Base-by-base conservation (phyloP, 768 basidiomycete species). In the Coprinellus micaceus region DNA sequence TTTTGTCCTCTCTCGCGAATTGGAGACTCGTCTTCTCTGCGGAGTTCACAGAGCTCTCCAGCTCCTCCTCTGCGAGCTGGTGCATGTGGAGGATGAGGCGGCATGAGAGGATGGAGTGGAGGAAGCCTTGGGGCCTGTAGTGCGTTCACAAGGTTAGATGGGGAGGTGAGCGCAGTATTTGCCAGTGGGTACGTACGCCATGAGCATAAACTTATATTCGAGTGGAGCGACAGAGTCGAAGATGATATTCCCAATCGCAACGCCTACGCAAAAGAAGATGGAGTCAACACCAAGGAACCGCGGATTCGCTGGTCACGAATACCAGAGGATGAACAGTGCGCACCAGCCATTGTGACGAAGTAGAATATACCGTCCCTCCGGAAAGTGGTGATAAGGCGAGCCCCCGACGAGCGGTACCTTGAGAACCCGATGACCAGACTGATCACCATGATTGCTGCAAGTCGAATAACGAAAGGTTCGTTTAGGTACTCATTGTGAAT, bases 21-120 rank as follows among this genome's bases (percentile, higher is more conserved):
- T 45, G 44, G 19, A 45, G 17, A 2, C 21, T 22, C 1, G 44
- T 22, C 21, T 45, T 45, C n/a, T 45, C 24, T 24, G n/a, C 17
- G 5, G 21, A 13, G 13, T 21, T 13, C 25, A 22, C 17, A 6
- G n/a, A 12, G 7, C 21, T 13, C 21, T 13, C 13, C n/a, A 48
- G 2, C 29, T 48, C 47, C 15, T 48, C 26, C 15, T 48, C 47
- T 22, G 47, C 24, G 47, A 48, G 26, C 25, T 48, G 21, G 15
- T 48, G 47, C 1, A 48, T 19, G n/a, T 48, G 47, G 15, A 48
- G 47, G 26, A 48, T 48, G 25, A 48, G 47, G 15, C 47, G 47
- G 47, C 47, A 48, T 28, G 47, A 48, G 22, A 48, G 26, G 47
- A 48, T 26, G 25, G 47, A 48, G 15, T 48, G 47, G 47, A 48